phyloP scores from a whole-genome alignment of 768 basidiomycete genomes.

The Pleurotus pulmonarius region DNA sequence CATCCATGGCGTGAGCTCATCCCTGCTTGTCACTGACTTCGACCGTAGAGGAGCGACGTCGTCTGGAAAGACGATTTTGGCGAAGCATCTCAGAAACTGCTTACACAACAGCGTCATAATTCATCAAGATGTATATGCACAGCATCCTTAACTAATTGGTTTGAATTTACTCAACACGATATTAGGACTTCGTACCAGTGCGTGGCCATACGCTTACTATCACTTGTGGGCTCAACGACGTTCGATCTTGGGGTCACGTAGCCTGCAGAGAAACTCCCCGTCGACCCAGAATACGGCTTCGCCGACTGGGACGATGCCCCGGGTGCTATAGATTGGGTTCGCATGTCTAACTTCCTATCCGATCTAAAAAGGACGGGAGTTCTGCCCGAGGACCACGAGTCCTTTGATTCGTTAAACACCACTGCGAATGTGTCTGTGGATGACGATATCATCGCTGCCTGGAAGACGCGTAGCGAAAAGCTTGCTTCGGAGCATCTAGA shows the following conservation, averaged over 20 bases:
- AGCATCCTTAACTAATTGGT: background rate
- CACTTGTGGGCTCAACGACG: too few species aligned
- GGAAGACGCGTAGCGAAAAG: background rate
- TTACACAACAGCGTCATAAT: background rate
- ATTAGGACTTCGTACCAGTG: background rate
- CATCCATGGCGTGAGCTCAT: too few species aligned
- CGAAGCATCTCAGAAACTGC: slow-evolving; percentile 2
- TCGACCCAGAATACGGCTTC: background rate
- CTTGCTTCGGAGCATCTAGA: background rate
- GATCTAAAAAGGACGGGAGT: background rate
- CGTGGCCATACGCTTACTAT: background rate
- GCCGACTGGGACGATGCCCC: background rate
- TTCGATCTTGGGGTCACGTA: background rate
- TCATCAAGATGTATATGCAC: background rate
- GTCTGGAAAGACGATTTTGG: slow-evolving; percentile 1
- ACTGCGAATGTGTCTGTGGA: background rate
- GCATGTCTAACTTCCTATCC: background rate
- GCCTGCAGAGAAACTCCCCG: background rate
- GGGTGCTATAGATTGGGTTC: background rate
- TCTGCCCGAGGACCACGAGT: background rate
- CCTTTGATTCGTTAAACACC: background rate
- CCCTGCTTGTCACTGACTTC: too few species aligned
- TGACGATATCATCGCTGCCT: background rate
- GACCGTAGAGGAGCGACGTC: background rate
- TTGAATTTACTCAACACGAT: background rate